Evolutionary conservation across 768 basidiomycete genomes (phyloP), one percentile per base, ranked within the genome.

Genomic region (Lactifluus rugatus): DNA sequence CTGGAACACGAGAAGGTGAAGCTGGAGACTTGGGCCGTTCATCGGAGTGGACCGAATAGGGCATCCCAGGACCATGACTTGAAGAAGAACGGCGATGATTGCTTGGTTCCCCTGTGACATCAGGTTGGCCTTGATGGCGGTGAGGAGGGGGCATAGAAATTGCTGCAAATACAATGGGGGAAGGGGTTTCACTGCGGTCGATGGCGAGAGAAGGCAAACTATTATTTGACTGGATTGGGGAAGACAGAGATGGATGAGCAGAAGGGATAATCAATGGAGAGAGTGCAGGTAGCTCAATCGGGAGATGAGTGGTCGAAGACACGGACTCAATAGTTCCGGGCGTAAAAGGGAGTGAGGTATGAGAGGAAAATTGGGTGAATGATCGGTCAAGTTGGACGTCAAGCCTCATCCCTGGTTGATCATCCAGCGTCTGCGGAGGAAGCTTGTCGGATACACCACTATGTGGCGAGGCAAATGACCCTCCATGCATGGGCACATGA

Each of bases 161-260:
- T 25, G 52, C 42, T 36, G 62, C 58, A 37, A 63, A 63, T 2
- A 56, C 25, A 37, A 63, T 63, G 16, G 62, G 62, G 9, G 62
- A 63, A 5, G 62, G 59, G 2, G 55, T 57, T 19, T 52, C 36
- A 16, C 46, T 28, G 48, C 62, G 58, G 17, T 34, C 41, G 41
- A 48, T 21, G 46, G 54, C 47, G 19, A n/a, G 23, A 34, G 39
- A 37, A 41, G 28, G 34, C 21, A 7, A 17, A 14, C 37, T 42
- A 11, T 26, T 25, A 25, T 47, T 36, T 14, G 56, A 53, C n/a
- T 47, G 17, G 3, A 13, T 42, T 25, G 55, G 56, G 1, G 52
- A 59, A 5, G 32, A 52, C 3, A 13, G 52, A 6, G 47, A 34
- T 32, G 39, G 46, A 37, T 60, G 42, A 6, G 23, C 19, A 9